phyloP scores from a whole-genome alignment of 371 early-diverging fungal species.

The Smittium culicis region DNA sequence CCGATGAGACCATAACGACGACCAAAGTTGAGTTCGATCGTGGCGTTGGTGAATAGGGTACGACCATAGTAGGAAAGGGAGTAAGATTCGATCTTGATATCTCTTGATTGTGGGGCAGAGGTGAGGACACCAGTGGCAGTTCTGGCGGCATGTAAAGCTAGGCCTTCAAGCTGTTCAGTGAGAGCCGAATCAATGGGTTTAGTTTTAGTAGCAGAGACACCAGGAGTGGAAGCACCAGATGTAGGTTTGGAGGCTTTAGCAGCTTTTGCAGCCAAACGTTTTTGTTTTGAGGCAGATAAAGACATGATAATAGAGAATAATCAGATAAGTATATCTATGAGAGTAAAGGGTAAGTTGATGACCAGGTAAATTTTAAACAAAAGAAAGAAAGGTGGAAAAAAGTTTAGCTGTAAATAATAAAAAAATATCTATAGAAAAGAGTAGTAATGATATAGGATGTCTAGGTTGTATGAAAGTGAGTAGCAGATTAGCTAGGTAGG shows the following conservation, averaged over 20 bases:
- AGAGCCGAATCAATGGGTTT: conserved; percentile 13
- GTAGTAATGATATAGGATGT: no score
- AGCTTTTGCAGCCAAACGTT: conserved; percentile 66
- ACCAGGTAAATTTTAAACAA: no score
- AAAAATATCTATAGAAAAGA: no score
- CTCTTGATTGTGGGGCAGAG: conserved; percentile 80
- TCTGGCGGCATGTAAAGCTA: conserved; percentile 45
- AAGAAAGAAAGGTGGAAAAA: no score
- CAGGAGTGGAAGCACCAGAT: conserved; percentile 20
- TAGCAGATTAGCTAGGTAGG: no score
- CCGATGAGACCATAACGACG: conserved; percentile 95
- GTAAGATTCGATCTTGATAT: conserved; percentile 91
- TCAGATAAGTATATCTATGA: no score
- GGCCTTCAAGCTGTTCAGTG: conserved; percentile 24
- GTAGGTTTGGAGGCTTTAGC: conserved; percentile 31
- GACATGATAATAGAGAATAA: no score
- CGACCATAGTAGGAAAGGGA: conserved; percentile 87
- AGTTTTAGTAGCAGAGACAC: conserved; percentile 2
- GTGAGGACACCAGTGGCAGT: conserved; percentile 85
- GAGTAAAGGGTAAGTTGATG: no score
- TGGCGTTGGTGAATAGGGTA: conserved; percentile 80
- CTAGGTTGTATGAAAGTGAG: no score
- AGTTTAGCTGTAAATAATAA: no score
- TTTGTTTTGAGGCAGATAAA: conserved; percentile 61
- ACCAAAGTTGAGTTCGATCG: conserved; percentile 94